Evolutionary conservation across 2,329 filamentous ascomycete genomes (phyloP), one percentile per base, ranked within the genome.

Genomic region (Monosporascus cannonballus): DNA sequence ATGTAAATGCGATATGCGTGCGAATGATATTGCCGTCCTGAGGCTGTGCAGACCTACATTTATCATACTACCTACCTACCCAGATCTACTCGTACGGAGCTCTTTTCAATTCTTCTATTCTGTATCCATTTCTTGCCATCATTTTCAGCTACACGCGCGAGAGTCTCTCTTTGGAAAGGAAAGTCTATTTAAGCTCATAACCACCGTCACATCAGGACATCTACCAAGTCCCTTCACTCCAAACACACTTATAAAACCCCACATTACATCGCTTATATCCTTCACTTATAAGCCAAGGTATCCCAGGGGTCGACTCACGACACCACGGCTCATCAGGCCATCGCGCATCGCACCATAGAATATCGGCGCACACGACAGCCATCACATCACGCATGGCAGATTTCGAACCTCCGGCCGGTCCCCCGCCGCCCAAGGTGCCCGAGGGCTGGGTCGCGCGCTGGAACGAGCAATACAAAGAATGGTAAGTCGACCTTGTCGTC

Each of bases 401-500:
- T 58, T 83, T 78, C 67, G 68, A 72, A 51, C 71, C 79, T 50
- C 80, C 80, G 2, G 49, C 71, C 24, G 80, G 79, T 24, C 80
- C 80, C 47, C 79, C 80, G 59, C 80, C 80, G 48, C 80, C 79
- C 56, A 77, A 73, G 65, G 78, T 80, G 1, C 90, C 89, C 2
- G 86, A 89, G 63, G 91, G 91, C 62, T 96, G 90, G 89, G 85
- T 89, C 65, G 87, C 86, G 11, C 82, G 90, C 59, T 96, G 86
- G 82, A 94, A 96, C 70, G 84, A 87, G 0, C 85, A 94, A 65
- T 96, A 96, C 75, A 86, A 86, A 64, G 87, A 94, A 79, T 96
- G 89, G 65, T 65, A 34, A 34, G 30, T 34, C 30, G 30, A 5
- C 30, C 9, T 34, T 34, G 30, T 5, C 11, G 30, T 34, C 30